Conservation (phyloP, 2,329 filamentous ascomycete species). For the Cryphonectria naterciae region DNA sequence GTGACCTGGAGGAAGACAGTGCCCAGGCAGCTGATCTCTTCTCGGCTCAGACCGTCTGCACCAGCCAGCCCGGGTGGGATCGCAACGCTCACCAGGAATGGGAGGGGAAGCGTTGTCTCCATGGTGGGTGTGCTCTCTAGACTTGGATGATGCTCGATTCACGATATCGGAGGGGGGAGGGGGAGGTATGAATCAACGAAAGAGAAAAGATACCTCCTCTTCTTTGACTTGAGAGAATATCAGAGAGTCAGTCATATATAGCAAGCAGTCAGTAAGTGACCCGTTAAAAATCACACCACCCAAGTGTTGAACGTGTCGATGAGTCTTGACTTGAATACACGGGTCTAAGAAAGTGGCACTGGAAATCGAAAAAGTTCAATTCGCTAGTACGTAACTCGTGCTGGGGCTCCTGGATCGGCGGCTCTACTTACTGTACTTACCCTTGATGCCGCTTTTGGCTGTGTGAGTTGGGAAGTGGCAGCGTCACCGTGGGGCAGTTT, state of each 20-base stretch:
- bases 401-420: slow-evolving; percentile 37
- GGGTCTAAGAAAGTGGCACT: slow-evolving; percentile 1
- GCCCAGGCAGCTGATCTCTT: slow-evolving; percentile 63
- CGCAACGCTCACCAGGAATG: slow-evolving; percentile 64
- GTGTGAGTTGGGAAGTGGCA: neutral
- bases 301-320: neutral
- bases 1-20: slow-evolving; percentile 61
- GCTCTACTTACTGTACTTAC: slow-evolving; percentile 18
- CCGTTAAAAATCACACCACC: slow-evolving; percentile 24
- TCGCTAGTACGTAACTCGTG: slow-evolving; percentile 27
- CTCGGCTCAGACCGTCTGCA: slow-evolving; percentile 56
- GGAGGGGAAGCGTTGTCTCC: slow-evolving; percentile 67
- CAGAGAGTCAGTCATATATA: neutral
- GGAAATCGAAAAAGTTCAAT: slow-evolving; percentile 30
- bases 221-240: neutral
- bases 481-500: slow-evolving; percentile 10
- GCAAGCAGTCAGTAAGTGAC: neutral
- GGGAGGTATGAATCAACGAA: neutral
- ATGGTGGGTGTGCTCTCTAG: slow-evolving; percentile 44
- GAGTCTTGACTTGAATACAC: slow-evolving; percentile 17
- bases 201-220: neutral
- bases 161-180: slow-evolving; percentile 6
- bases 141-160: neutral
- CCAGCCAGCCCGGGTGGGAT: slow-evolving; percentile 51
- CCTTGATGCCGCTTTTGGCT: neutral